These are phyloP conservation scores for Tremellales sp. DNA, from an alignment of 1,284 basidiomycete species.

Conservation along the genomic window DNA sequence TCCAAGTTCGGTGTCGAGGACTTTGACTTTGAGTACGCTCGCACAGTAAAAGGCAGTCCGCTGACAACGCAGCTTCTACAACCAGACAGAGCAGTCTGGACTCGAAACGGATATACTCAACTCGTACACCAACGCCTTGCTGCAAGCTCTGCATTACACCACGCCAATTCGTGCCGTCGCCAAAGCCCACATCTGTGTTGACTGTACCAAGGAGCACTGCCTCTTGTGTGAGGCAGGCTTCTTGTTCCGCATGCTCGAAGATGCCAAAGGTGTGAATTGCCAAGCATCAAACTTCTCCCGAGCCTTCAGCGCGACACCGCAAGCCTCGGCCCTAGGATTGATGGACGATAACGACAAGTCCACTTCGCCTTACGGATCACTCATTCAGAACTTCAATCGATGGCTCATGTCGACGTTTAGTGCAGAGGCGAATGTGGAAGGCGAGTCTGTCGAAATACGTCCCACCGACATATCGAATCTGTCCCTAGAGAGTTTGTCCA, in stretches of 20 bases:
- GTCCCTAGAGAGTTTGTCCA: conserved; percentile 2
- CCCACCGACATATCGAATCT: conserved; percentile 7
- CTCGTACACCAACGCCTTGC: conserved; percentile 90
- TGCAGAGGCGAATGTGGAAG: conserved; percentile 35
- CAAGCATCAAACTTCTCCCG: conserved; percentile 96
- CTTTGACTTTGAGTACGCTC: conserved; percentile 86
- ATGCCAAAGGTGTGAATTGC: conserved; percentile 89
- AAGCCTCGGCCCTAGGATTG: conserved; percentile 75
- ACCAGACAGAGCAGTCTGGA: conserved; percentile 82
- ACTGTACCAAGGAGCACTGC: conserved; percentile 85
- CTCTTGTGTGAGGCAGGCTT: conserved; percentile 95
- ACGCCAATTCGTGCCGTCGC: conserved; percentile 73
- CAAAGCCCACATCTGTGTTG: conserved; percentile 83
- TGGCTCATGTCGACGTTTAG: conserved; percentile 63
- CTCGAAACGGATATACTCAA: conserved; percentile 96
- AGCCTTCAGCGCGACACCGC: conserved; percentile 70
- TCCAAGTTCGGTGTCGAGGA: conserved; percentile 97
- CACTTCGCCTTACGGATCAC: conserved; percentile 69
- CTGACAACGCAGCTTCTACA: conserved; percentile 70
- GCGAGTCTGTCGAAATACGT: conserved; percentile 26
- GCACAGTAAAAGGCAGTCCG: conserved; percentile 2
- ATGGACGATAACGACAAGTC: conserved; percentile 80
- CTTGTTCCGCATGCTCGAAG: conserved; percentile 90
- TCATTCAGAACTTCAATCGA: conserved; percentile 92
- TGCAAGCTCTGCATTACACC: conserved; percentile 86